Base-by-base conservation (phyloP, 108 stramenopile genomes). In the Pseudonitzschia delicatissima region DNA sequence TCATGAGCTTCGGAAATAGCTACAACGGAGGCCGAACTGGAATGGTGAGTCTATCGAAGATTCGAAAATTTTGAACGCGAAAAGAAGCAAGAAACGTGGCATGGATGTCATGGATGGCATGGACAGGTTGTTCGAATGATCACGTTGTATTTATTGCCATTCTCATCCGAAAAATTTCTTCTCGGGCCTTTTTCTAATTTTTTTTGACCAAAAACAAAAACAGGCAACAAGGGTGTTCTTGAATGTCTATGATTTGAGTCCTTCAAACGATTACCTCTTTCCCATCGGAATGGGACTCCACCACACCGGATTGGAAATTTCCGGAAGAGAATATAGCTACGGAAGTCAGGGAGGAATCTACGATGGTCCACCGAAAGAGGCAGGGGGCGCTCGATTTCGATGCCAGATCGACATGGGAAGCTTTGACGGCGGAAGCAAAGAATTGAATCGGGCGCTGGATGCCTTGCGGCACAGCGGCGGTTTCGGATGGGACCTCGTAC, bases 221-320 rank as follows among this genome's bases (percentile, higher is more conserved):
- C 34, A 74, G 84, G 77, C 74, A 28, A 88, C 92, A 0, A 87
- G 83, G 68, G 89, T 93, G 26, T 66, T 71, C 28, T 45, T 91
- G 74, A 86, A 91, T 69, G 59, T 91, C 11, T 91, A 96, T 59
- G 96, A 96, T 66, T 64, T 96, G n/a, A 74, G 76, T 52, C 87
- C 87, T 15, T 82, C 75, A 20, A 96, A 96, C 71, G 93, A 92
- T 39, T 79, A 57, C 53, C 58, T 89, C 12, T 81, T 76, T 25
- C 72, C 86, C 11, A 47, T 92, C 12, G 96, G 96, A 2, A 77
- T 95, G 60, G 96, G 92, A 11, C n/a, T 55, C n/a, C 88, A 97
- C 68, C 96, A 97, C 68, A 81, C 81, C 15, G 96, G 96, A 50
- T 78, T 97, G 7, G 92, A 96, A 71, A 82, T 96, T 20, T 50